Evolutionary conservation across 2,329 filamentous ascomycete genomes (phyloP).

Genomic region (Curvularia eragrostidis): DNA sequence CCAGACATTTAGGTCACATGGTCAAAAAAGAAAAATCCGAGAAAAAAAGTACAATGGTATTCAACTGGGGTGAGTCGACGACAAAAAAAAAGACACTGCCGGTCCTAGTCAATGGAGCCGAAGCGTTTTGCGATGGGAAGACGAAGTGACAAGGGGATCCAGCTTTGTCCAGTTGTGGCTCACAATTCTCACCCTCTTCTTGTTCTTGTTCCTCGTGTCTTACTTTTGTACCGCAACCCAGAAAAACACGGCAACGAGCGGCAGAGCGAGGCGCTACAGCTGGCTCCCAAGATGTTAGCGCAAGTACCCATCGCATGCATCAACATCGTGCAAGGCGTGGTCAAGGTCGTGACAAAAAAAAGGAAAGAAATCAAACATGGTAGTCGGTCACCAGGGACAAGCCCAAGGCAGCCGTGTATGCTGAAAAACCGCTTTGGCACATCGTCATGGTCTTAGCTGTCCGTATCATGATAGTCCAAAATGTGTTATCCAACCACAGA

Average conservation of each 20-base stretch:
- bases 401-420: too few relatives aligned
- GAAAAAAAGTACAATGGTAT: background rate
- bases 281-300: background rate
- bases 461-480: background rate
- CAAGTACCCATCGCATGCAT: background rate
- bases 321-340: background rate
- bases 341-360: background rate
- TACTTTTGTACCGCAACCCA: background rate
- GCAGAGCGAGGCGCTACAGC: background rate
- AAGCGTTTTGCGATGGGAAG: background rate
- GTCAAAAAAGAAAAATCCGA: background rate
- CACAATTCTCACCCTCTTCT: background rate
- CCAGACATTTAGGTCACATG: background rate
- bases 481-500: constrained; percentile 12
- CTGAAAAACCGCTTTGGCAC: background rate
- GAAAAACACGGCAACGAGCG: too few relatives aligned
- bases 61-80: background rate
- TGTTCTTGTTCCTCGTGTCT: background rate
- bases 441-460: background rate
- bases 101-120: background rate
- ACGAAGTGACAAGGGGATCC: background rate
- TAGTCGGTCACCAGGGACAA: background rate
- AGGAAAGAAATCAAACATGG: background rate
- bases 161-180: background rate
- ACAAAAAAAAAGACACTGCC: background rate